Evolutionary conservation across 306 rosid species (phyloP).

Genomic region (Casuarina glauca): DNA sequence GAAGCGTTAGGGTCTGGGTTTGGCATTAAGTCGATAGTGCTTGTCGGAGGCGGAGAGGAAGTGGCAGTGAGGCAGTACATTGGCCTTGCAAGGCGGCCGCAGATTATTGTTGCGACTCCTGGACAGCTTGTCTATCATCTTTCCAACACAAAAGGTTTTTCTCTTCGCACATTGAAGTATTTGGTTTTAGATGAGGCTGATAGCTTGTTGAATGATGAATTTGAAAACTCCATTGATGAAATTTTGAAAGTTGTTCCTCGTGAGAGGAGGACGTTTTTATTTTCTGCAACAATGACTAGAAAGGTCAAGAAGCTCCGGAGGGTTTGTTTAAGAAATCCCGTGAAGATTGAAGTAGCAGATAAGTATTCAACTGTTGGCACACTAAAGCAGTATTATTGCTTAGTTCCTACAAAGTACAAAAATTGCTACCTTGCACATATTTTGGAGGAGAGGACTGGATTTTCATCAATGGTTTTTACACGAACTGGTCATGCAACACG

Average conservation of each 20-base stretch:
- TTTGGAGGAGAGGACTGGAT: conserved; percentile 66
- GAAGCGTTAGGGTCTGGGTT: conserved; percentile 80
- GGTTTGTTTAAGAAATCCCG: conserved; percentile 87
- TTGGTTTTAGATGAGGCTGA: conserved; percentile 98
- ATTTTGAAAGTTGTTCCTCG: too few species aligned
- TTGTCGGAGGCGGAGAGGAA: conserved; percentile 79
- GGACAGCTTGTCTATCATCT: conserved; percentile 93
- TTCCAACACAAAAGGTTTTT: conserved; percentile 72
- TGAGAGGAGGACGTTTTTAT: too few species aligned
- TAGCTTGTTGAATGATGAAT: conserved; percentile 58
- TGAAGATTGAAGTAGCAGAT: conserved; percentile 87
- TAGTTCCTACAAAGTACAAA: conserved; percentile 79
- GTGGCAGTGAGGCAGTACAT: conserved; percentile 56
- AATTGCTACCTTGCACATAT: conserved; percentile 85
- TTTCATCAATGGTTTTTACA: conserved; percentile 90
- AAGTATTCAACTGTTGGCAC: conserved; percentile 93
- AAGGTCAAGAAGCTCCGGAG: conserved; percentile 65
- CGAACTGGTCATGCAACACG: conserved; percentile 84
- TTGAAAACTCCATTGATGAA: too few species aligned
- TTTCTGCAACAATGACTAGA: too few species aligned
- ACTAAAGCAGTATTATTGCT: conserved; percentile 74
- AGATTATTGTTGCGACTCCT: conserved; percentile 88
- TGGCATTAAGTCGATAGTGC: conserved; percentile 79
- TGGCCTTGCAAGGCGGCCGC: conserved; percentile 69
- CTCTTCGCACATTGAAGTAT: conserved; percentile 62